A percentile compares a stretch with the other conserved stretches of the same genome.
Evolutionary conservation across 2,329 filamentous ascomycete genomes (phyloP).

Genomic region (Cercospora sp.): DNA sequence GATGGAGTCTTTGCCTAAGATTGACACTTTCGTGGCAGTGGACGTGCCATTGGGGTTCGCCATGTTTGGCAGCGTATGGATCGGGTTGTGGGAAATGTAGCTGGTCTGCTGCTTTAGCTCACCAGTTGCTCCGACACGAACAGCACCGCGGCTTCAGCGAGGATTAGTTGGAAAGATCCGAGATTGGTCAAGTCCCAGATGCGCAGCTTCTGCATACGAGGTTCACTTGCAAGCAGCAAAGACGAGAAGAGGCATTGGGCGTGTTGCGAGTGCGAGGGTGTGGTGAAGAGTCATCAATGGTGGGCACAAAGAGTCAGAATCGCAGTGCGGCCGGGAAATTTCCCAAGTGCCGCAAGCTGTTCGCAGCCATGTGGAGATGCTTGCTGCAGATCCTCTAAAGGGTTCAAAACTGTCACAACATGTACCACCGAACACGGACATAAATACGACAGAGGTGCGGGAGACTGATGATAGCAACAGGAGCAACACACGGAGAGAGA

Average conservation of each 20-base stretch:
- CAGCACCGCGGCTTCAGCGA: conserved; percentile 30
- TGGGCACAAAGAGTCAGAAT: conserved; percentile 12
- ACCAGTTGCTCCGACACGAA: conserved; percentile 33
- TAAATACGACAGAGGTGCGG: neutral
- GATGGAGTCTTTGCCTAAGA: conserved; percentile 87
- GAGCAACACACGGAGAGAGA: neutral
- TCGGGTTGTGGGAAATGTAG: neutral
- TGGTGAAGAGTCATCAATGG: conserved; percentile 17
- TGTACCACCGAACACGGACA: neutral
- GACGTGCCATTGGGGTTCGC: conserved; percentile 28
- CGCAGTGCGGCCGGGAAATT: neutral
- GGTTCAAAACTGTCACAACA: neutral
- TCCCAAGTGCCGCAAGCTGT: conserved; percentile 1
- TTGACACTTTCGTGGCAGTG: conserved; percentile 65
- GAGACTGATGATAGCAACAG: neutral
- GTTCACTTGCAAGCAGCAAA: neutral
- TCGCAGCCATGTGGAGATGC: conserved; percentile 7
- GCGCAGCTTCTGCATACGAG: conserved; percentile 36
- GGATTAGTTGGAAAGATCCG: conserved; percentile 31
- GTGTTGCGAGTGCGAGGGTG: neutral
- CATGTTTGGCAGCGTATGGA: conserved; percentile 21
- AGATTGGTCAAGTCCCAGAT: conserved; percentile 35
- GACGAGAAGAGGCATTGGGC: conserved; percentile 8
- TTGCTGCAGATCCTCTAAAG: conserved; percentile 5
- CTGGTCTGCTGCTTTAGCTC: conserved; percentile 26